Percentiles rank a stretch among this genome's conserved stretches.
phyloP scores from a whole-genome alignment of 768 basidiomycete genomes.

The Paxillus ammoniavirescens region DNA sequence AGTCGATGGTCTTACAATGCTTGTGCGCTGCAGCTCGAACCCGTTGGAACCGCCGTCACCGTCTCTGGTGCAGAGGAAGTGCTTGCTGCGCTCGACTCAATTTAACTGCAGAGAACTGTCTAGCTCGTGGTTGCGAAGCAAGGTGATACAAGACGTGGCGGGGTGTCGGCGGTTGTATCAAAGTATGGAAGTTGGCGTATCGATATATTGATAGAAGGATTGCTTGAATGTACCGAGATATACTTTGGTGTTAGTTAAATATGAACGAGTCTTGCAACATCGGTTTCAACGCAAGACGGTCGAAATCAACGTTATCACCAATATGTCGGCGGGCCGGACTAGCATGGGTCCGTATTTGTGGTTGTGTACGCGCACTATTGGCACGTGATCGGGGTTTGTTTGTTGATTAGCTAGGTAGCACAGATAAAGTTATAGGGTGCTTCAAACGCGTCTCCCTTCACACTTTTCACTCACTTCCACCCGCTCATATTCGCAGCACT shows the following conservation, averaged over 20 bases:
- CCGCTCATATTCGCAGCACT: slow-evolving; percentile 13
- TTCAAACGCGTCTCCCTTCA: slow-evolving; percentile 30
- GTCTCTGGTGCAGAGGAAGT: slow-evolving; percentile 60
- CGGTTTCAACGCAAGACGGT: too few relatives aligned
- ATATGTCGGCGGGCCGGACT: neutral
- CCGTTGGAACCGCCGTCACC: slow-evolving; percentile 43
- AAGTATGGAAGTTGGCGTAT: too few relatives aligned
- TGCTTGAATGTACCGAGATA: too few relatives aligned
- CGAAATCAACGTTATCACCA: too few relatives aligned
- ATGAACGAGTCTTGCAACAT: too few relatives aligned
- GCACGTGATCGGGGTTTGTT: slow-evolving; percentile 35
- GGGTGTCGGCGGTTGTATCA: neutral
- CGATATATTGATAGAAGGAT: too few relatives aligned
- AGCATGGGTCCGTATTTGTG: slow-evolving; percentile 25
- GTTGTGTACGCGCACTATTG: slow-evolving; percentile 28
- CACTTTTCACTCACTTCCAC: slow-evolving; percentile 13
- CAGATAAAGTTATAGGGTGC: slow-evolving; percentile 35
- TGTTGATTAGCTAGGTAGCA: slow-evolving; percentile 24
- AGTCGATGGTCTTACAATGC: slow-evolving; percentile 18
- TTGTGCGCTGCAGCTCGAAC: slow-evolving; percentile 42
- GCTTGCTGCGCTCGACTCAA: slow-evolving; percentile 39
- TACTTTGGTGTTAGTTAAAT: too few relatives aligned
- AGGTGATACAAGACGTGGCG: neutral
- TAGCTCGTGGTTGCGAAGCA: neutral
- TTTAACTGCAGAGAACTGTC: neutral